These are phyloP conservation scores for Chamaenerion angustifolium DNA, from an alignment of 345 rosid genomes.

Conservation along the genomic window DNA sequence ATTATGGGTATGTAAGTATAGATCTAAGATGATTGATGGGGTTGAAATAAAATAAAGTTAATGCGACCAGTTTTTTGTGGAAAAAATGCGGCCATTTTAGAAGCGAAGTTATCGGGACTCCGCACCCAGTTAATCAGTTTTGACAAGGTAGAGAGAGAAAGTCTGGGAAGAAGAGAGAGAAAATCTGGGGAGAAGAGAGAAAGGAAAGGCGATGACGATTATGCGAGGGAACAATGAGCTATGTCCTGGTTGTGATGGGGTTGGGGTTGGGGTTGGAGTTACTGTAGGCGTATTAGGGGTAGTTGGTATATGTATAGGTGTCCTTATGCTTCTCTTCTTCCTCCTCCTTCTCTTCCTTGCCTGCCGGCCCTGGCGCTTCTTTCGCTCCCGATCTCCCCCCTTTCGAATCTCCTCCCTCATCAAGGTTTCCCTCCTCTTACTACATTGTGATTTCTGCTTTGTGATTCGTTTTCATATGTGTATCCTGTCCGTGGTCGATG, in stretches of 20 bases:
- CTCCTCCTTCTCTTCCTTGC: constrained; percentile 50
- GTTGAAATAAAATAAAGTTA: too few species aligned
- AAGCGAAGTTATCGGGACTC: constrained; percentile 61
- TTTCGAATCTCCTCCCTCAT: constrained; percentile 6
- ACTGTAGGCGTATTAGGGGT: background rate
- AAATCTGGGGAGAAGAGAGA: constrained; percentile 12
- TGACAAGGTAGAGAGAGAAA: constrained; percentile 10
- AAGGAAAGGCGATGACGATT: constrained; percentile 43
- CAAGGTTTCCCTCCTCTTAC: constrained; percentile 27
- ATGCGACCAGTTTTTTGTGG: too few species aligned
- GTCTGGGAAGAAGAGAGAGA: constrained; percentile 10
- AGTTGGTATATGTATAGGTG: constrained; percentile 6
- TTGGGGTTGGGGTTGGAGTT: constrained; percentile 3
- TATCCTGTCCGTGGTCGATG: background rate
- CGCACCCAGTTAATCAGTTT: constrained; percentile 30
- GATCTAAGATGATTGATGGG: too few species aligned
- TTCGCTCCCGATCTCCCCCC: constrained; percentile 32
- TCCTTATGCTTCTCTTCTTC: constrained; percentile 51
- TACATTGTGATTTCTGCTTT: background rate
- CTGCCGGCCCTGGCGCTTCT: constrained; percentile 87
- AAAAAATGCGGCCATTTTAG: constrained; percentile 57
- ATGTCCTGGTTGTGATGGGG: background rate
- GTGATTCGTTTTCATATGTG: background rate
- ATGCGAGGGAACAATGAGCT: constrained; percentile 25
- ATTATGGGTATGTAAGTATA: too few species aligned